Evolutionary conservation across 75 land plant genomes (phyloP), one percentile per base, ranked within the genome.

Genomic region (Chamaecyparis obtusa): DNA sequence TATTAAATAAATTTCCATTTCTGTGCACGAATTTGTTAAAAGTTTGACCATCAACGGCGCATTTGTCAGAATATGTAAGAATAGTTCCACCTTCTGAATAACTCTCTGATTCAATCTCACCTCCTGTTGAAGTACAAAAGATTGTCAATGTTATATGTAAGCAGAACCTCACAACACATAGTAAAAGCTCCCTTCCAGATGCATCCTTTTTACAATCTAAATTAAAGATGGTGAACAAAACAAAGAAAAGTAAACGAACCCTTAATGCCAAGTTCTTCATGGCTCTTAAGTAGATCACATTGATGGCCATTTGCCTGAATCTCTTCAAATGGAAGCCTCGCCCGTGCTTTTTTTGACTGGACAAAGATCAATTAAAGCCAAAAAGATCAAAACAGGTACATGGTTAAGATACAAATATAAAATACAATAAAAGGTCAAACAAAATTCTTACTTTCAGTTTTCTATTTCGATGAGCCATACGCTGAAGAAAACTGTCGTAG

Each of bases 401-500:
- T 56, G 7, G 43, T 85, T 87, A 83, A 89, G 67, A 91, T 44
- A 9, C 11, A 81, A 74, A 13, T 11, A 79, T 5, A 5, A 21
- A 32, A 30, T 37, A 21, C 39, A n/a, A 43, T n/a, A 86, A 69
- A 32, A 83, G 84, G 67, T 79, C 74, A 56, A 32, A 87, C 5
- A 55, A 39, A 13, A 81, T 9, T 27, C 49, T 9, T 87, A 93
- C 94, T 90, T 88, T 94, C 83, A 88, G 44, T 86, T 84, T 93
- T 85, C 90, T 88, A 55, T 91, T 93, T 56, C 88, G 88, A 60
- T 85, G 55, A 71, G 87, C 87, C 87, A 91, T 84, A 24, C 96
- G 96, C 6, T 82, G 88, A 91, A 95, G 91, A 74, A 92, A 95
- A 77, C 92, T 88, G 64, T 90, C 93, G 89, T 89, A 93, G 10